These are phyloP conservation scores for Kingdonia uniflora DNA, from an alignment of 164 flowering plant genomes.

Conservation along the genomic window DNA sequence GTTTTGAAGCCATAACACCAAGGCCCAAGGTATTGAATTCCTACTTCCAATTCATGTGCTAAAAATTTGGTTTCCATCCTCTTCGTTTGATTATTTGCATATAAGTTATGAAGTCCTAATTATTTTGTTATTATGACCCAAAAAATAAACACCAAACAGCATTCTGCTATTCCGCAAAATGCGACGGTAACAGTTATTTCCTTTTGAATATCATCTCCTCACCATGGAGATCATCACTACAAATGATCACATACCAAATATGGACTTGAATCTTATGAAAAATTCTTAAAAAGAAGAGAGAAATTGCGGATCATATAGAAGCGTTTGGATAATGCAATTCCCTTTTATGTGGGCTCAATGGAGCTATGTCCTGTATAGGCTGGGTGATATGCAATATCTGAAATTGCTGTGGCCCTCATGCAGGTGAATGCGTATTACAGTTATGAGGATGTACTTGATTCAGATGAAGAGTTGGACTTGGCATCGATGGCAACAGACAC, in stretches of 20 bases:
- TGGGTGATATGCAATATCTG: too few species aligned
- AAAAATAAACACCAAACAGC: too few species aligned
- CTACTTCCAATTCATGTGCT: too few species aligned
- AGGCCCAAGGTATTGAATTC: slow-evolving; percentile 74
- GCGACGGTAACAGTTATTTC: too few species aligned
- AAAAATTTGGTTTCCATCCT: neutral
- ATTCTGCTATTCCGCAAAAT: too few species aligned
- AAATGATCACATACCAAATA: too few species aligned
- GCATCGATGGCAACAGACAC: slow-evolving; percentile 28
- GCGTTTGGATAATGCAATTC: neutral
- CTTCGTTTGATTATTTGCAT: neutral
- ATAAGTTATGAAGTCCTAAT: neutral
- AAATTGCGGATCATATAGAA: neutral
- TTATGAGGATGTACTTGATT: slow-evolving; percentile 67
- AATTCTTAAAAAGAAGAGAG: too few species aligned
- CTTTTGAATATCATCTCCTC: too few species aligned
- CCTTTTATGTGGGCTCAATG: slow-evolving; percentile 3
- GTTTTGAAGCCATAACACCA: slow-evolving; percentile 65
- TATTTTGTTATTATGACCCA: too few species aligned
- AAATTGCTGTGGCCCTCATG: slow-evolving; percentile 10
- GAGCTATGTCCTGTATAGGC: too few species aligned
- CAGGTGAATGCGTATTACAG: slow-evolving; percentile 77
- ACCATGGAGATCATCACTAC: too few species aligned
- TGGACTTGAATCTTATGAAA: too few species aligned
- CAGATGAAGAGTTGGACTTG: slow-evolving; percentile 85